Conservation (phyloP, 2,329 filamentous ascomycete species). For the Trichothecium roseum region DNA sequence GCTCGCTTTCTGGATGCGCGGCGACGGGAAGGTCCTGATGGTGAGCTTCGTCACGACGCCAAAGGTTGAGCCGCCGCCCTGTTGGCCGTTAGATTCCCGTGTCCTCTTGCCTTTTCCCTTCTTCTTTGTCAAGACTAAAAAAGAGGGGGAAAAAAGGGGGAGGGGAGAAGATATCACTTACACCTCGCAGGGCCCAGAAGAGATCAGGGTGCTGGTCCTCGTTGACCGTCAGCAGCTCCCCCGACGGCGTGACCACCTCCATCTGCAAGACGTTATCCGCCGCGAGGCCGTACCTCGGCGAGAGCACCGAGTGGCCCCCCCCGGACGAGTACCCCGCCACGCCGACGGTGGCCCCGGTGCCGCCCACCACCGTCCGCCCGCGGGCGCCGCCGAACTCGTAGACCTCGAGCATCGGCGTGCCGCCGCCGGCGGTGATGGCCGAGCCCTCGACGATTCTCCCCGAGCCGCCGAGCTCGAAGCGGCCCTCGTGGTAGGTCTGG, state of each 20-base stretch:
- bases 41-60: constrained; percentile 49
- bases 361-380: constrained; percentile 43
- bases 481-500: constrained; percentile 23
- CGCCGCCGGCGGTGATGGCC: constrained; percentile 43
- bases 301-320: constrained; percentile 47
- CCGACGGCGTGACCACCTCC: constrained; percentile 42
- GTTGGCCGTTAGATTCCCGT: too few species aligned
- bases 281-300: constrained; percentile 43
- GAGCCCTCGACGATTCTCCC: constrained; percentile 29
- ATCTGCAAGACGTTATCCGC: constrained; percentile 52
- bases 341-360: constrained; percentile 43
- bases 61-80: constrained; percentile 51
- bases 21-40: constrained; percentile 36
- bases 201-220: constrained; percentile 44
- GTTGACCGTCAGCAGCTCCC: constrained; percentile 38
- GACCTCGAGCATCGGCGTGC: constrained; percentile 38
- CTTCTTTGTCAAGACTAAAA: too few species aligned
- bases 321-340: constrained; percentile 51
- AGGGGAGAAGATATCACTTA: constrained; percentile 16
- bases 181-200: constrained; percentile 54
- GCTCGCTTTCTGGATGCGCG: constrained; percentile 15
- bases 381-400: constrained; percentile 32
- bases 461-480: constrained; percentile 23
- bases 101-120: too few species aligned
- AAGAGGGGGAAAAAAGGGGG: too few species aligned